Percentiles rank a stretch among this genome's conserved stretches.
Evolutionary conservation across 768 basidiomycete genomes (phyloP).

Genomic region (Lactifluus rugatus): DNA sequence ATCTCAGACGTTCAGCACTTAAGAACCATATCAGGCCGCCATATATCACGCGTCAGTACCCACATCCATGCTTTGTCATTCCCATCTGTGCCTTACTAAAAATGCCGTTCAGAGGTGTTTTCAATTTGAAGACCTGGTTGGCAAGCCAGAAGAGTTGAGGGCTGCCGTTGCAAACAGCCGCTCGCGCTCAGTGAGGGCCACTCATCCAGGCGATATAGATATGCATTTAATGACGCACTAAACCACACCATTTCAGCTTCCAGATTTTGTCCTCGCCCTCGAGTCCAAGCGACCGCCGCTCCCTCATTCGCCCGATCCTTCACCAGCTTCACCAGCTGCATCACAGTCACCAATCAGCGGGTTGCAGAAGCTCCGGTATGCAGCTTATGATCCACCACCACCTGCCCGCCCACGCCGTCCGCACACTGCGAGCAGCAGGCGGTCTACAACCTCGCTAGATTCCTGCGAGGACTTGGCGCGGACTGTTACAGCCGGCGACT

Average conservation of each 20-base stretch:
- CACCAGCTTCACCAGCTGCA: constrained; percentile 20
- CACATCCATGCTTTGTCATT: background rate
- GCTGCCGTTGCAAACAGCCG: constrained; percentile 39
- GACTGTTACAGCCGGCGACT: constrained; percentile 19
- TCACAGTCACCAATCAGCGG: constrained; percentile 26
- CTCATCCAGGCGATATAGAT: background rate
- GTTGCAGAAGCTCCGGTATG: constrained; percentile 50
- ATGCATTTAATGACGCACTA: background rate
- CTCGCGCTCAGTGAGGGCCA: constrained; percentile 45
- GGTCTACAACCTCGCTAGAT: constrained; percentile 28
- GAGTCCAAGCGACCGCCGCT: constrained; percentile 25
- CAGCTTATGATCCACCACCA: constrained; percentile 58
- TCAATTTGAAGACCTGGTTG: constrained; percentile 47
- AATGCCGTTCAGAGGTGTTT: constrained; percentile 48
- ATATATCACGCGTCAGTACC: constrained; percentile 45
- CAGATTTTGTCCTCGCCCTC: constrained; percentile 54
- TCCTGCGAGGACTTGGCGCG: constrained; percentile 24
- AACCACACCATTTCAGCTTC: constrained; percentile 39
- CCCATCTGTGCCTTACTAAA: background rate
- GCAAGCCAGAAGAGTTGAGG: constrained; percentile 36
- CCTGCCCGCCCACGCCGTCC: constrained; percentile 29
- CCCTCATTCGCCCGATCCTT: constrained; percentile 17
- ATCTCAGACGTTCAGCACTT: constrained; percentile 34
- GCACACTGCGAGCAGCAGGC: constrained; percentile 29
- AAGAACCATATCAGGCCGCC: constrained; percentile 36